A percentile compares a stretch with the other conserved stretches of the same genome.
Conservation (phyloP, 139 green algal genomes). For the Coccomyxa sp. region DNA sequence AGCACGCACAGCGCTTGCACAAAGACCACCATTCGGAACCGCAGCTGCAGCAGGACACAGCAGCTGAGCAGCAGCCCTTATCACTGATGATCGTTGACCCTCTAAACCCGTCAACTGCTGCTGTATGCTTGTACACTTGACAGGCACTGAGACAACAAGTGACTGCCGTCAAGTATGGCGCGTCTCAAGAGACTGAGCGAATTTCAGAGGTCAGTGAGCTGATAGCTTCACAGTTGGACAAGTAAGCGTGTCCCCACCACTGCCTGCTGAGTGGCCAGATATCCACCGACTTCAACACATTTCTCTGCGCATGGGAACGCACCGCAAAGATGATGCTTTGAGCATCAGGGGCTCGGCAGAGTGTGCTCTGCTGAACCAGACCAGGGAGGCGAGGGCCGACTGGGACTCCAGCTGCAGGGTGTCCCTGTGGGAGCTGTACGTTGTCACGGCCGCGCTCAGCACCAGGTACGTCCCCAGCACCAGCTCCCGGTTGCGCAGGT, state of each 20-base stretch:
- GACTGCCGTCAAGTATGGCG: too few relatives aligned
- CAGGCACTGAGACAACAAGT: background rate
- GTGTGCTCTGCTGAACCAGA: background rate
- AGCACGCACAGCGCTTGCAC: background rate
- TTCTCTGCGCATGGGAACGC: background rate
- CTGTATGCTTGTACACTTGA: background rate
- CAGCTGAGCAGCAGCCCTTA: background rate
- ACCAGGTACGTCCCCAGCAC: background rate
- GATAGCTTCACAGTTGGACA: background rate
- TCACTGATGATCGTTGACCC: too few relatives aligned
- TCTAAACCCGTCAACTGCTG: background rate
- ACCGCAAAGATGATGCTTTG: background rate
- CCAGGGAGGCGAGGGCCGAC: background rate
- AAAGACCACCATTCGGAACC: background rate
- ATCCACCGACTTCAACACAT: background rate
- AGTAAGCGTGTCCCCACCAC: background rate
- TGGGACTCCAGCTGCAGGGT: background rate
- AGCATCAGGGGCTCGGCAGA: background rate
- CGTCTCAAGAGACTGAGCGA: too few relatives aligned
- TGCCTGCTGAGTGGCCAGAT: background rate
- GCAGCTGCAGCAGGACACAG: background rate
- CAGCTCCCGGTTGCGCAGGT: background rate
- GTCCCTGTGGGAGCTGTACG: background rate
- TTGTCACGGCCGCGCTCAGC: too few relatives aligned
- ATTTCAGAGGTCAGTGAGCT: too few relatives aligned